Evolutionary conservation across 495 filamentous ascomycete genomes (phyloP).

Genomic region (Penicillium parvum): DNA sequence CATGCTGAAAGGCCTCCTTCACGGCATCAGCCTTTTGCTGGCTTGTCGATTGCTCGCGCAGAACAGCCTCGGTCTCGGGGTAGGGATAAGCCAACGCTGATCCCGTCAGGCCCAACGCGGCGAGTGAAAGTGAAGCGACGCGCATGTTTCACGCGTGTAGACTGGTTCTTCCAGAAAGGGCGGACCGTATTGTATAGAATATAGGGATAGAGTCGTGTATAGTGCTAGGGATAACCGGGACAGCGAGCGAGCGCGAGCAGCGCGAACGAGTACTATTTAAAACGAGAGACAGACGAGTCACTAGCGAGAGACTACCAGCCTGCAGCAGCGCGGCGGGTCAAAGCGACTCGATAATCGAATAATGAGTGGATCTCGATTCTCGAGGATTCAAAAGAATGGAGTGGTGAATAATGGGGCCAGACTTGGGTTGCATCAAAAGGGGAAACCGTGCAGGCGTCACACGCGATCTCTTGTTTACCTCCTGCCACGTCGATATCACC

Average conservation of each 20-base stretch:
- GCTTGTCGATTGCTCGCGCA: slow-evolving; percentile 1
- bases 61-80: slow-evolving; percentile 7
- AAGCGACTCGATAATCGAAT: slow-evolving; percentile 15
- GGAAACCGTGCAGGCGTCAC: slow-evolving; percentile 13
- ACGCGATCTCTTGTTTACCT: slow-evolving; percentile 17
- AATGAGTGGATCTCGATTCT: too few relatives aligned
- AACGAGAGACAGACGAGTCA: slow-evolving; percentile 3
- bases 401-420: slow-evolving; percentile 1
- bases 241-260: too few relatives aligned
- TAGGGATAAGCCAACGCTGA: slow-evolving; percentile 20
- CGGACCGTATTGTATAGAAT: not conserved
- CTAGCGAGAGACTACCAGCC: slow-evolving; percentile 10
- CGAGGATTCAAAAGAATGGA: not conserved
- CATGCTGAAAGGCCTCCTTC: slow-evolving; percentile 68
- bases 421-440: slow-evolving; percentile 8
- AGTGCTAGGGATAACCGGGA: too few relatives aligned
- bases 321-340: slow-evolving; percentile 8
- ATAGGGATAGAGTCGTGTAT: too few relatives aligned
- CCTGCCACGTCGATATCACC: slow-evolving; percentile 7
- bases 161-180: not conserved
- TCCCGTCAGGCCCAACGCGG: slow-evolving; percentile 24
- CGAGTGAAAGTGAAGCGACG: slow-evolving; percentile 25
- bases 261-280: not conserved
- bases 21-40: slow-evolving; percentile 57
- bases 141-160: slow-evolving; percentile 25